Conservation (phyloP, 805 yeast species). For the Ogataea pini region DNA sequence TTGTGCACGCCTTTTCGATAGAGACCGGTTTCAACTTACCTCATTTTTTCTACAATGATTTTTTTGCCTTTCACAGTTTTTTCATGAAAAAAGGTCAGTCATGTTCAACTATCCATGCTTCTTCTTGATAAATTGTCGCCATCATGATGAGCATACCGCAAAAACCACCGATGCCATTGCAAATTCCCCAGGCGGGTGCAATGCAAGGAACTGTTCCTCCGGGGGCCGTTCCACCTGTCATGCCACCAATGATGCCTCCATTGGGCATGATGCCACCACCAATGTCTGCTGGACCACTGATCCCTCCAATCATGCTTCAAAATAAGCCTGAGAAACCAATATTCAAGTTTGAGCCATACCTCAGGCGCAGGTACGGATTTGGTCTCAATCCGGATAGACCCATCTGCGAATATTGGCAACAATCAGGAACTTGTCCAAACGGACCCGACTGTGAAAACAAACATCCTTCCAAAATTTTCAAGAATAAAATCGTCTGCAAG, state of each 20-base stretch:
- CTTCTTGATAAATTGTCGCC: background rate
- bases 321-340: slow-evolving; percentile 13
- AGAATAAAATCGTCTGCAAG: slow-evolving; percentile 88
- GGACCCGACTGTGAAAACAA: slow-evolving; percentile 86
- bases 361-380: slow-evolving; percentile 75
- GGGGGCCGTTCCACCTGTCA: background rate
- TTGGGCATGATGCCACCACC: slow-evolving; percentile 16
- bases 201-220: background rate
- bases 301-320: slow-evolving; percentile 10
- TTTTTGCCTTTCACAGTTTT: background rate
- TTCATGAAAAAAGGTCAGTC: background rate
- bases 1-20: background rate
- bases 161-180: slow-evolving; percentile 18
- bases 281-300: slow-evolving; percentile 9
- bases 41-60: no score
- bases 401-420: slow-evolving; percentile 70
- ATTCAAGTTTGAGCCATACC: slow-evolving; percentile 76
- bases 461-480: slow-evolving; percentile 63
- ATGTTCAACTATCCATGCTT: no score
- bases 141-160: slow-evolving; percentile 23
- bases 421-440: slow-evolving; percentile 68
- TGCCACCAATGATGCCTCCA: slow-evolving; percentile 16
- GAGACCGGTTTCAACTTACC: no score
- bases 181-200: slow-evolving; percentile 5
- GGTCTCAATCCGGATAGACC: slow-evolving; percentile 90